phyloP scores from a whole-genome alignment of 805 yeast species.

The Ogataea salicorniae region DNA sequence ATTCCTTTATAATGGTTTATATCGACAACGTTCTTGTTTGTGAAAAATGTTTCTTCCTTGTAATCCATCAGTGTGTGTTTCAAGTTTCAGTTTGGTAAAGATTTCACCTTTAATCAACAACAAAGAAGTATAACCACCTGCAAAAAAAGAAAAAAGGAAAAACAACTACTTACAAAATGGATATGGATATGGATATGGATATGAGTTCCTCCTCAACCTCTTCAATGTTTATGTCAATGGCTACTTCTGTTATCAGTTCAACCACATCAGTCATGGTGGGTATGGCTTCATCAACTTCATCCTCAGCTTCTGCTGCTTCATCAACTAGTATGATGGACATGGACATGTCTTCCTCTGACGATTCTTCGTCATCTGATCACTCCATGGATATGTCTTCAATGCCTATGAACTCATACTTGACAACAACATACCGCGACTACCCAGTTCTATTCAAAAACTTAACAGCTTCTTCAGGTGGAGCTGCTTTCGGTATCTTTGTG shows the following conservation, averaged over 20 bases:
- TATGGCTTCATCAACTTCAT: neutral
- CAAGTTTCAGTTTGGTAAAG: too few species aligned
- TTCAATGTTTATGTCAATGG: neutral
- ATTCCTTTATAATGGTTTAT: too few species aligned
- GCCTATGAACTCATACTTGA: conserved; percentile 54
- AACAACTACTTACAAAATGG: neutral
- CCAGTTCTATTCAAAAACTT: conserved; percentile 61
- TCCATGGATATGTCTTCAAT: conserved; percentile 25
- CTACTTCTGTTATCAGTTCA: neutral
- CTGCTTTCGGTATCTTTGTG: conserved; percentile 71
- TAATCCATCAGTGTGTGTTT: too few species aligned
- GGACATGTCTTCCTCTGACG: conserved; percentile 14
- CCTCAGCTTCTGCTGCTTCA: neutral
- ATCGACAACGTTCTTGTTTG: too few species aligned
- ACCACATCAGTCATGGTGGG: neutral
- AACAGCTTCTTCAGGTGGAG: conserved; percentile 48
- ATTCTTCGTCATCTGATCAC: conserved; percentile 3
- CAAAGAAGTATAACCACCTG: too few species aligned
- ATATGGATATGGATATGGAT: conserved; percentile 4
- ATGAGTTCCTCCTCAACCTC: neutral
- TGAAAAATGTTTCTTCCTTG: too few species aligned
- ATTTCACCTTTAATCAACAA: too few species aligned
- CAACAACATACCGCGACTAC: conserved; percentile 43
- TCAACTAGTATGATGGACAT: conserved; percentile 11
- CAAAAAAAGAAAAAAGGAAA: neutral